phyloP scores from a whole-genome alignment of 2,329 filamentous ascomycete species.

The Beauveria varroae region DNA sequence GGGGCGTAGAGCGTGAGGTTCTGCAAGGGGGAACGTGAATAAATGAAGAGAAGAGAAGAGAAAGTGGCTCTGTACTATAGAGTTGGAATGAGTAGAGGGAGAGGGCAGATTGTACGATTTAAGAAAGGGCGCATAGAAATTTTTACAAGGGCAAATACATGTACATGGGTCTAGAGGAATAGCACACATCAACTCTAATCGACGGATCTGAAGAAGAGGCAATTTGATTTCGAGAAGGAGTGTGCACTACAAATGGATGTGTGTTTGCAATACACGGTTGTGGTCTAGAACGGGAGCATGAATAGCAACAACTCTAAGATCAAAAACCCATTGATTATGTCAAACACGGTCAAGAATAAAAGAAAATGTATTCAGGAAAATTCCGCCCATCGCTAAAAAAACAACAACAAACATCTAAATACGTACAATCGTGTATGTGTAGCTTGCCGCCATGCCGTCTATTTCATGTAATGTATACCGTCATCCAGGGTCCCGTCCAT shows the following conservation, averaged over 20 bases:
- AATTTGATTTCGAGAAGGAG: no score
- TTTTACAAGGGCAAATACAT: background rate
- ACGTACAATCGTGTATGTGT: background rate
- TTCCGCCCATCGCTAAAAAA: background rate
- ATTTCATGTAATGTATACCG: background rate
- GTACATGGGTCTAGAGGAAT: background rate
- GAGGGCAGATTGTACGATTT: background rate
- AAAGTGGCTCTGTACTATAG: background rate
- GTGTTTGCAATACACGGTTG: no score
- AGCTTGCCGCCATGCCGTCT: background rate
- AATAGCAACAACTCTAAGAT: no score
- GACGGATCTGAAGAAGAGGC: background rate
- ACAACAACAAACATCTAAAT: no score
- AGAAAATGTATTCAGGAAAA: background rate
- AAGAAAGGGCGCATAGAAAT: background rate
- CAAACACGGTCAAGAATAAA: background rate
- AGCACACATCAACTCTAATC: conserved; percentile 5
- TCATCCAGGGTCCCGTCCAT: background rate
- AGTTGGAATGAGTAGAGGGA: background rate
- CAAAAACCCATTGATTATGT: no score
- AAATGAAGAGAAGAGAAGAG: background rate
- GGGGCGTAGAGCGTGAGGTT: conserved; percentile 41
- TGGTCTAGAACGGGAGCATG: no score
- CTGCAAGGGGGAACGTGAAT: background rate
- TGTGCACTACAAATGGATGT: no score